Evolutionary conservation across 306 rosid species (phyloP), one percentile per base, ranked within the genome.

Genomic region (Sicyos edulis): DNA sequence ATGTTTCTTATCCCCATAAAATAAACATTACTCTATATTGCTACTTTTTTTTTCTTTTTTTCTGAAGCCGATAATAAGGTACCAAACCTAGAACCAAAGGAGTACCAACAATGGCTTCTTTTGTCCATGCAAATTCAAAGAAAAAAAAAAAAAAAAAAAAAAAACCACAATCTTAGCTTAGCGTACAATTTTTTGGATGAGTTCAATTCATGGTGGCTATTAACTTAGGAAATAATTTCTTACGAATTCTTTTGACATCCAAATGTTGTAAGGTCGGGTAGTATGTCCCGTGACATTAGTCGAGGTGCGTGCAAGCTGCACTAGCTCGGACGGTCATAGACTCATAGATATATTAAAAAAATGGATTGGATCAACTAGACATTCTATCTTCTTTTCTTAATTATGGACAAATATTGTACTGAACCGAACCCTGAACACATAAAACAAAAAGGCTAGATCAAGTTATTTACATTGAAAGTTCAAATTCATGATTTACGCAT

Each of bases 381-480:
- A 11, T 10, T 40, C 52, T 10, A 17, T 63, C 45, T 16, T 63
- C 22, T 37, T 63, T 63, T 40, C 21, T 50, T 34, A n/a, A 63
- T n/a, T 17, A 40, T 17, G 70, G 51, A 63, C 70, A 40, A 63
- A 40, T 17, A 40, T 63, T 17, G 29, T 40, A 32, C 52, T 63
- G 16, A 17, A 65, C 17, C 17, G 5, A 17, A 65, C 17, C 17
- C 4, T 32, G 37, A 32, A 32, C 37, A 32, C 37, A 32, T 0
- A 32, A 32, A 32, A 32, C 37, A 1, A 32, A 26, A 11, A 10
- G 8, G 11, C 71, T 66, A 20, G 16, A 19, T 45, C 52, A 47
- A n/a, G n/a, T n/a, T n/a, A n/a, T n/a, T n/a, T n/a, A 21, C 72
- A 10, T 45, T 42, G 34, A 21, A 66, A 66, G 34, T 45, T 65